Evolutionary conservation across 23 red algal genomes (phyloP), one percentile per base, ranked within the genome.

Genomic region (Gracilaria caudata): DNA sequence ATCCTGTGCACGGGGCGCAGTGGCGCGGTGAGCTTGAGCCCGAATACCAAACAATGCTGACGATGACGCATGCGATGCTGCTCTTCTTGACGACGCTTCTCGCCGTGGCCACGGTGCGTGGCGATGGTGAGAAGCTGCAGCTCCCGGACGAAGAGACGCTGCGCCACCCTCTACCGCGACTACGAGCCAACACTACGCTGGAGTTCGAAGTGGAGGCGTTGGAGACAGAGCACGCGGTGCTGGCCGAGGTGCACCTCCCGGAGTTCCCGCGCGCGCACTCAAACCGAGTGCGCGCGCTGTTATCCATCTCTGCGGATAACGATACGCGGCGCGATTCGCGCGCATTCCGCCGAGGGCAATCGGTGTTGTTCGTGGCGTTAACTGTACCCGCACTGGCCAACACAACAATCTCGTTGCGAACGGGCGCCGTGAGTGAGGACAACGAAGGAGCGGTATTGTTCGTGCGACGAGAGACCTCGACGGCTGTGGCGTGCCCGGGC

Each of bases 261-360:
- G 39, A 21, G 70, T 75, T 46, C 43, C 70, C 70, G 70, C 37
- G 37, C 40, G 39, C 70, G 20, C 70, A 75, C 70, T 75, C 70
- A 20, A 75, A 75, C 43, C 21, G 25, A 4, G 70, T 36, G 37
- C 70, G 70, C 7, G 70, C 70, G 10, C 25, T 75, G 70, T 34
- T 75, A 2, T 46, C 38, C 39, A 29, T 75, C 3, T 24, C 38
- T 7, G 47, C 70, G 0, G 38, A n/a, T 9, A 75, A 47, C 37
- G 8, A 4, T 21, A 49, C 39, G 70, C 70, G 70, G 33, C 21
- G 43, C 39, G 70, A 75, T 24, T 5, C 1, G 7, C 70, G 70
- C 40, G 70, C 21, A 38, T 29, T n/a, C 5, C 70, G 70, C 21
- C 70, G 70, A 4, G 70, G 29, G 7, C 70, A 75, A 40, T 75